Conservation (phyloP, 352 stramenopile genomes). For the Aphanomyces cochlioides region DNA sequence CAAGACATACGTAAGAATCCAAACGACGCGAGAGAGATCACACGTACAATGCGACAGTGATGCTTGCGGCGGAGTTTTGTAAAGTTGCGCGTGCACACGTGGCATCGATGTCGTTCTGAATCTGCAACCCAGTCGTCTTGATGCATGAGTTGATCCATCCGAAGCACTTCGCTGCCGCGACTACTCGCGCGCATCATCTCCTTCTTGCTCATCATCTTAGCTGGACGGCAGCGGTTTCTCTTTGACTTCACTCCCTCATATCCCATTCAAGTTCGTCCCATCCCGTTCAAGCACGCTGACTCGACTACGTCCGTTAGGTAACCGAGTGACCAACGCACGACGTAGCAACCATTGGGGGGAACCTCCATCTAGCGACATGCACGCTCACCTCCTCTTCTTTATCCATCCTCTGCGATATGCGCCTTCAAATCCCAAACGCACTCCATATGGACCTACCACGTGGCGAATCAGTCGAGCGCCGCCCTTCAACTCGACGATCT, state of each 20-base stretch:
- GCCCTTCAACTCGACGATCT: too few relatives aligned
- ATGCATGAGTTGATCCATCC: slow-evolving; percentile 83
- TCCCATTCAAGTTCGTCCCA: too few relatives aligned
- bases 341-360: too few relatives aligned
- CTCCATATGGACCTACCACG: too few relatives aligned
- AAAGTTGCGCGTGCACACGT: slow-evolving; percentile 87
- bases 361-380: too few relatives aligned
- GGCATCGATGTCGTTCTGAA: slow-evolving; percentile 83
- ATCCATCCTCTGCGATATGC: too few relatives aligned
- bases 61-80: slow-evolving; percentile 86
- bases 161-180: slow-evolving; percentile 77
- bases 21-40: slow-evolving; percentile 3
- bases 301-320: too few relatives aligned
- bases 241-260: slow-evolving; percentile 39
- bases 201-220: slow-evolving; percentile 13
- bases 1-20: background rate
- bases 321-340: too few relatives aligned
- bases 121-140: slow-evolving; percentile 87
- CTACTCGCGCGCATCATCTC: slow-evolving; percentile 29
- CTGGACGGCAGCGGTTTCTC: slow-evolving; percentile 50
- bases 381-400: too few relatives aligned
- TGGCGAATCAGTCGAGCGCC: too few relatives aligned
- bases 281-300: too few relatives aligned
- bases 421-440: too few relatives aligned
- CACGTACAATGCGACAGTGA: slow-evolving; percentile 77